Evolutionary conservation across 2,329 filamentous ascomycete genomes (phyloP).

Genomic region (Nannizzia gypsea): DNA sequence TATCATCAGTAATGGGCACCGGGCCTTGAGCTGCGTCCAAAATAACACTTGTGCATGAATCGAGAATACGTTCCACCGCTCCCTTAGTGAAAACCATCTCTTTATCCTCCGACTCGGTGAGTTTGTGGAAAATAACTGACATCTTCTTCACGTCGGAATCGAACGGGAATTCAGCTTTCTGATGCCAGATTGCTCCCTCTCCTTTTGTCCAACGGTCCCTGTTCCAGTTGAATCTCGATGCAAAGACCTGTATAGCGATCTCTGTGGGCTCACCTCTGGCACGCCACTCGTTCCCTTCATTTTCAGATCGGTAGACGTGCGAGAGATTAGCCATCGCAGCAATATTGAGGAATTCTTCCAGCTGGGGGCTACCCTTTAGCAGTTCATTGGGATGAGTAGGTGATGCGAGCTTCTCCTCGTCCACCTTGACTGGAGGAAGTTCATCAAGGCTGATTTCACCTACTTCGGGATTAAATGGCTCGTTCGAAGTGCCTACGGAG

Average conservation of each 20-base stretch:
- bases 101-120: constrained; percentile 13
- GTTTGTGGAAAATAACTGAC: constrained; percentile 52
- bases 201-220: constrained; percentile 42
- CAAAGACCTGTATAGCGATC: constrained; percentile 64
- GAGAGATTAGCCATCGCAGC: constrained; percentile 56
- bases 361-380: constrained; percentile 35
- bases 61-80: constrained; percentile 53
- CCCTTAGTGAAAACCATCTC: constrained; percentile 32
- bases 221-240: constrained; percentile 55
- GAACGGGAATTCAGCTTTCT: constrained; percentile 59
- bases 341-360: constrained; percentile 49
- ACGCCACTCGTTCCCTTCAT: constrained; percentile 41
- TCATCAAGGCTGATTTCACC: constrained; percentile 37
- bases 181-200: constrained; percentile 42
- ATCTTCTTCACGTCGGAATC: constrained; percentile 66
- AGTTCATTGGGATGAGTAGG: constrained; percentile 23
- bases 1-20: constrained; percentile 41
- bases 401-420: constrained; percentile 18
- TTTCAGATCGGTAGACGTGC: constrained; percentile 45
- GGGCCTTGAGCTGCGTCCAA: constrained; percentile 32
- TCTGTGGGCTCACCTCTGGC: constrained; percentile 58
- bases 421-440: constrained; percentile 21
- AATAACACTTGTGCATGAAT: constrained; percentile 46
- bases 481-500: constrained; percentile 43
- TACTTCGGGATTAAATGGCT: constrained; percentile 46